These are phyloP conservation scores for Quercus phellos DNA, from an alignment of 331 rosid species.

Conservation along the genomic window DNA sequence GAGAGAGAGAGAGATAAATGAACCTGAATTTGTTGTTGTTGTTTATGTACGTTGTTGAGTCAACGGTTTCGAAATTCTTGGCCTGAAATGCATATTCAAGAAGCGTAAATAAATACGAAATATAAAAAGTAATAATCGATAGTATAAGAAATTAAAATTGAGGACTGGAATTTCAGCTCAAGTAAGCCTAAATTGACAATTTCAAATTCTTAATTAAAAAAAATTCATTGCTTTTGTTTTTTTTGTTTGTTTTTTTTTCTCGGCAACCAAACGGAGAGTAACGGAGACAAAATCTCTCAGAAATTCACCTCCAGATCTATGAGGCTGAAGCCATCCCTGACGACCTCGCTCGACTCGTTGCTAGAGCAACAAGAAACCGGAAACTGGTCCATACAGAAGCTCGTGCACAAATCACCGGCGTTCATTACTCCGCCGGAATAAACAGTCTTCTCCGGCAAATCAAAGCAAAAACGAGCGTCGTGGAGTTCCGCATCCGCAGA, in stretches of 20 bases:
- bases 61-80: constrained; percentile 53
- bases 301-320: constrained; percentile 61
- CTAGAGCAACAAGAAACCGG: constrained; percentile 40
- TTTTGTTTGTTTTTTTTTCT: neutral
- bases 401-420: constrained; percentile 13
- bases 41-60: constrained; percentile 31
- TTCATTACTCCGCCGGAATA: neutral
- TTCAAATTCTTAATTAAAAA: neutral
- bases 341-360: constrained; percentile 29
- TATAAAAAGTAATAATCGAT: neutral
- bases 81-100: constrained; percentile 37
- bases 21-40: constrained; percentile 48
- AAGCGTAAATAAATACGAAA: constrained; percentile 13
- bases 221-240: neutral
- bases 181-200: neutral
- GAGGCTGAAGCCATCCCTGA: constrained; percentile 12
- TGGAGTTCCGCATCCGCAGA: constrained; percentile 12
- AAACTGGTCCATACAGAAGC: constrained; percentile 20
- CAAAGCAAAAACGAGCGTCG: neutral
- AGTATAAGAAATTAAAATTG: constrained; percentile 4
- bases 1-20: neutral
- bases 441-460: neutral
- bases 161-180: neutral
- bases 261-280: constrained; percentile 7
- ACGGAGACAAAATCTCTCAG: neutral